Base-by-base conservation (phyloP, 805 yeast genomes). In the Scheffersomyces lignosus region DNA sequence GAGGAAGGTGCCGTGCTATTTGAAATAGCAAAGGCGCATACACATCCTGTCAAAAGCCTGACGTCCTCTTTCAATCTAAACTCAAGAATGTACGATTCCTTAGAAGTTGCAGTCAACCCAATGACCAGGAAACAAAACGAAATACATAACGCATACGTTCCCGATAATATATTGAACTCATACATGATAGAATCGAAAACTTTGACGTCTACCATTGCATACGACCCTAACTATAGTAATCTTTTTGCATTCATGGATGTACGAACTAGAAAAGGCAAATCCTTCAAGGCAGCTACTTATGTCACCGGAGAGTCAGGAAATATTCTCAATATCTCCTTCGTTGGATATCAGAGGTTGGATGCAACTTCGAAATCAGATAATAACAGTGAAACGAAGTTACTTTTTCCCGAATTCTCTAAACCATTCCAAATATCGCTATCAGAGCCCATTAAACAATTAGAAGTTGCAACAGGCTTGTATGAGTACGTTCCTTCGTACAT, bases 391-490 rank as follows among this genome's bases (percentile, higher is more conserved):
- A 20, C 10, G 10, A 20, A 20, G 24, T 34, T 36, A 12, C 22
- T 34, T 10, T 22, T 36, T 3, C 54, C 56, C 14, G 29, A 33
- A 9, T 16, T 47, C 3, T 15, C 34, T 4, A 38, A 33, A 10
- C 53, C 52, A 8, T 42, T 44, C 25, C 49, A 55, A 32, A 40
- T 57, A 2, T 35, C 46, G 15, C 43, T 71, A 13, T 48, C 61
- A 4, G 63, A 71, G 3, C 54, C 66, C 2, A 72, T 76, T 6
- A 64, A 62, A 32, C 73, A 67, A 35, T 63, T 76, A 3, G 58
- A 60, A 27, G 47, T 69, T 3, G 57, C 66, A 6, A 44, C 47
- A 1, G 34, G 54, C 3, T 25, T 41, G 5, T 44, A 50, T 15
- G 52, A 52, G 3, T 48, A 52, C 16, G 33, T 42, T 5, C 48